Conservation (phyloP, 306 rosid genomes). For the Inga laurina region DNA sequence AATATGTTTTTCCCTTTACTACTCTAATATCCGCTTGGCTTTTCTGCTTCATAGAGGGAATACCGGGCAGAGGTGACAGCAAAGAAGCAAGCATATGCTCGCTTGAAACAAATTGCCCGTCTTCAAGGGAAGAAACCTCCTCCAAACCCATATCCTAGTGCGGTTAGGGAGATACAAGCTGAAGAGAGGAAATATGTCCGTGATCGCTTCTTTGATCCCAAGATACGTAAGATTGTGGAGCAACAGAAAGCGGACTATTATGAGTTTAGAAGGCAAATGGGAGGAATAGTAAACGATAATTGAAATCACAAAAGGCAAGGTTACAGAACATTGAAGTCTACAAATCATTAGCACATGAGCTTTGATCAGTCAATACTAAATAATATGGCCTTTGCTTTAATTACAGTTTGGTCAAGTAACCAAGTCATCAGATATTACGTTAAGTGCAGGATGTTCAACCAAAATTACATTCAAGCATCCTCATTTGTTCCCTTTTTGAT, state of each 20-base stretch:
- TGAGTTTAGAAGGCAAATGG: conserved; percentile 43
- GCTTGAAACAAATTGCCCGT: conserved; percentile 70
- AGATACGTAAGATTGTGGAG: conserved; percentile 51
- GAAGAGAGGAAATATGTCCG: conserved; percentile 73
- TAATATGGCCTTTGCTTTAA: background rate
- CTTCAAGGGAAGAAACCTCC: conserved; percentile 81
- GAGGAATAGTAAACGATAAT: conserved; percentile 33
- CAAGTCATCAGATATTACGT: background rate
- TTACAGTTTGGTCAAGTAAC: background rate
- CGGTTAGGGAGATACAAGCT: conserved; percentile 73
- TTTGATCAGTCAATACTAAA: conserved; percentile 11
- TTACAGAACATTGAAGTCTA: conserved; percentile 10
- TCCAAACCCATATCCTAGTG: conserved; percentile 84
- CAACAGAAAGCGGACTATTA: conserved; percentile 51
- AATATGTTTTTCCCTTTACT: background rate
- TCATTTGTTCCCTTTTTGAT: background rate
- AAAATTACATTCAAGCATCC: conserved; percentile 6
- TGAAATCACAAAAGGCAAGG: conserved; percentile 1
- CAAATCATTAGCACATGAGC: conserved; percentile 11
- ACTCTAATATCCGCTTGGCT: conserved; percentile 22
- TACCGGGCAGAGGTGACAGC: conserved; percentile 67
- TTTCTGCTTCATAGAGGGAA: conserved; percentile 64
- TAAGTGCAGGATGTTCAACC: background rate
- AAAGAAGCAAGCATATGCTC: conserved; percentile 73
- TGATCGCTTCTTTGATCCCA: conserved; percentile 73